phyloP scores from a whole-genome alignment of 768 basidiomycete species.

The Boletus speciosus region DNA sequence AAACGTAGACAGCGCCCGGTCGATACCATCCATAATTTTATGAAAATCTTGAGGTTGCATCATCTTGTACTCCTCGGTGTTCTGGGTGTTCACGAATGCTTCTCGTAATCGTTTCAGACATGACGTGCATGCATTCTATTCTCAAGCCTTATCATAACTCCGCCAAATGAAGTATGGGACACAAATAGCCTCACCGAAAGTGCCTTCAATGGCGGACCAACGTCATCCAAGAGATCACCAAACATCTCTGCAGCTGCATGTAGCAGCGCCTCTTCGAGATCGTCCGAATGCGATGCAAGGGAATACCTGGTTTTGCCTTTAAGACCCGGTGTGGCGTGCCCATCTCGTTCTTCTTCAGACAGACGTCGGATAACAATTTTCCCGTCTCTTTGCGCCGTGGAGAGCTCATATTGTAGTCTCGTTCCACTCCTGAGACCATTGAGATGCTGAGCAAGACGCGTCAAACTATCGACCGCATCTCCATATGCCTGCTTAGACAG shows the following conservation, averaged over 20 bases:
- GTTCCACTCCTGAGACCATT: conserved; percentile 86
- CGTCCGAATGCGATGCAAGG: conserved; percentile 36
- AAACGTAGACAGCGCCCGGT: conserved; percentile 66
- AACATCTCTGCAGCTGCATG: conserved; percentile 69
- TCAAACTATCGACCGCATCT: conserved; percentile 83
- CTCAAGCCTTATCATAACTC: neutral
- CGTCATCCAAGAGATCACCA: conserved; percentile 73
- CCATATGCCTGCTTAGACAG: conserved; percentile 64
- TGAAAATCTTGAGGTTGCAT: conserved; percentile 59
- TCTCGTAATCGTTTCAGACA: conserved; percentile 63
- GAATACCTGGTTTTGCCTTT: conserved; percentile 27
- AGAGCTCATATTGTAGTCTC: conserved; percentile 77
- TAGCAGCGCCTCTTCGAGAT: conserved; percentile 38
- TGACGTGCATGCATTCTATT: conserved; percentile 55
- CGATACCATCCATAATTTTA: conserved; percentile 61
- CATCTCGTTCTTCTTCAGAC: conserved; percentile 14
- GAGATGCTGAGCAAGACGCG: conserved; percentile 89
- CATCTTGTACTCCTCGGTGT: conserved; percentile 29
- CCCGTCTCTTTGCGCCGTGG: conserved; percentile 53
- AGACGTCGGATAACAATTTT: conserved; percentile 35
- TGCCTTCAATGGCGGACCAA: conserved; percentile 72
- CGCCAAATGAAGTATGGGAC: neutral
- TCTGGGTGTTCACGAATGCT: conserved; percentile 50
- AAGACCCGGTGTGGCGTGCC: conserved; percentile 10
- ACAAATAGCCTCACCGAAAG: conserved; percentile 52